These are phyloP conservation scores for Xylaria sp. DNA, from an alignment of 2,329 filamentous ascomycete species.

Conservation along the genomic window DNA sequence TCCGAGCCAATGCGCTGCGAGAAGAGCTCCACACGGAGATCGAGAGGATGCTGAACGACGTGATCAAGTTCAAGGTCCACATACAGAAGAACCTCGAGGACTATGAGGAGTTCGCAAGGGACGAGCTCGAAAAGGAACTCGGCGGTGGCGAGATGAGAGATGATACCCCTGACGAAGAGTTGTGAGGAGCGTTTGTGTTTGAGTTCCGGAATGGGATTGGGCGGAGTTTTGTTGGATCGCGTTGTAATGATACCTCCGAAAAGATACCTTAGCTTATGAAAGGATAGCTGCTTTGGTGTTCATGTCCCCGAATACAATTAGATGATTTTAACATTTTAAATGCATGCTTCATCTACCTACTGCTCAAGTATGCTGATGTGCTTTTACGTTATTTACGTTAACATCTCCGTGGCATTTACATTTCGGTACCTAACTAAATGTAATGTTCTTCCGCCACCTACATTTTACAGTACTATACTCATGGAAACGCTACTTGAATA, in stretches of 20 bases:
- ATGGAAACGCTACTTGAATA: too few species aligned
- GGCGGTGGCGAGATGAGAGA: slow-evolving; percentile 71
- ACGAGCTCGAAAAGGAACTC: slow-evolving; percentile 89
- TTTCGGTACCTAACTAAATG: too few species aligned
- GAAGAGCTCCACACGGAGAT: slow-evolving; percentile 98
- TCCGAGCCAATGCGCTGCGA: slow-evolving; percentile 83
- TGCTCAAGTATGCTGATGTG: neutral
- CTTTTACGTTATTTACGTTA: neutral
- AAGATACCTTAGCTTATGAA: neutral
- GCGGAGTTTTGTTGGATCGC: slow-evolving; percentile 29
- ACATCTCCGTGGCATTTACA: neutral
- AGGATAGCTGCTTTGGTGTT: slow-evolving; percentile 16
- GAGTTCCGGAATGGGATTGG: slow-evolving; percentile 12
- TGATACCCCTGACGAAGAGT: slow-evolving; percentile 63
- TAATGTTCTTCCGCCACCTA: too few species aligned
- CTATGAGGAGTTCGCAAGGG: slow-evolving; percentile 91
- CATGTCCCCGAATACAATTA: slow-evolving; percentile 19
- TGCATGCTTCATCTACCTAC: neutral
- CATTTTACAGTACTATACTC: too few species aligned
- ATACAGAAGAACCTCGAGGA: slow-evolving; percentile 92
- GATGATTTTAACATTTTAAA: neutral
- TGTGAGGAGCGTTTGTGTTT: slow-evolving; percentile 44
- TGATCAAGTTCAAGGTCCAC: slow-evolving; percentile 98
- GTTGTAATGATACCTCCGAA: slow-evolving; percentile 3
- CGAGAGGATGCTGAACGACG: slow-evolving; percentile 94